A percentile compares a stretch with the other conserved stretches of the same genome.
These are phyloP conservation scores for Xylaria sp. DNA, from an alignment of 2,329 filamentous ascomycete genomes.

Conservation along the genomic window DNA sequence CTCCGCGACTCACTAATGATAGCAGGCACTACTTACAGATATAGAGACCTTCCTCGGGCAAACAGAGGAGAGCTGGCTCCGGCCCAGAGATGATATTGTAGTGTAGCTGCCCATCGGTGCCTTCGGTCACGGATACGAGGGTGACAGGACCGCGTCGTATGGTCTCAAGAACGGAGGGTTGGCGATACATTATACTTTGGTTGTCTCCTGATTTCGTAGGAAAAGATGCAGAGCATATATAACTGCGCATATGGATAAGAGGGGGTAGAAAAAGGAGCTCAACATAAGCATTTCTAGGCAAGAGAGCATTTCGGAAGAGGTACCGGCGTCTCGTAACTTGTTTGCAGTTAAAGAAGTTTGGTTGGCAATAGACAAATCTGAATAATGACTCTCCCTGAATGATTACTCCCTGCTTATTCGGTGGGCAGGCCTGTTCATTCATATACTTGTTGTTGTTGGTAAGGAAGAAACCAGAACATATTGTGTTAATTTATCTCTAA, in stretches of 20 bases:
- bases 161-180: conserved; percentile 24
- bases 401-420: neutral
- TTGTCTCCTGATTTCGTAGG: neutral
- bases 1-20: no score
- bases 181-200: conserved; percentile 16
- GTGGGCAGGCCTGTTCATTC: neutral
- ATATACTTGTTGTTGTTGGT: neutral
- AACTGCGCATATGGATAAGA: neutral
- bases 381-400: neutral
- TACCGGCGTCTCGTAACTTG: neutral
- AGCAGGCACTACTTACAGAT: conserved; percentile 14
- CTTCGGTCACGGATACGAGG: conserved; percentile 34
- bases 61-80: neutral
- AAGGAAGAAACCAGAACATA: neutral
- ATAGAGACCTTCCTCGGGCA: conserved; percentile 41
- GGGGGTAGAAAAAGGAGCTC: neutral
- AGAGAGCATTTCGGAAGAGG: neutral
- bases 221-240: neutral
- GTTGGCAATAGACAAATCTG: neutral
- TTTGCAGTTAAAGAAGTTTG: neutral
- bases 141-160: conserved; percentile 24
- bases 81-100: conserved; percentile 32
- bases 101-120: conserved; percentile 28
- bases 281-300: neutral
- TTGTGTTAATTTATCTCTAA: neutral